Base-by-base conservation (phyloP, 2,329 filamentous ascomycete genomes). In the Phialophora expanda region DNA sequence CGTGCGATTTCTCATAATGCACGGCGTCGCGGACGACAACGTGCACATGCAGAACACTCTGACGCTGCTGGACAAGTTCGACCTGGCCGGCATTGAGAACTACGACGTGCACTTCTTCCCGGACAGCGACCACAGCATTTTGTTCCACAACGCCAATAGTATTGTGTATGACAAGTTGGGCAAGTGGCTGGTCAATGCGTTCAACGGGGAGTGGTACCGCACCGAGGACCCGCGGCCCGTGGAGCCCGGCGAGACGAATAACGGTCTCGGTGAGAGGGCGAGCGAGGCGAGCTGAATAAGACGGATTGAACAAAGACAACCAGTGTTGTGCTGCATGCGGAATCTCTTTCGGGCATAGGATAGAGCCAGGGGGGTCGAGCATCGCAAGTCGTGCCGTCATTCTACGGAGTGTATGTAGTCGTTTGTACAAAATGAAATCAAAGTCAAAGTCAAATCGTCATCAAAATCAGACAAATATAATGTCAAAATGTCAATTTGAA, bases 51-150 rank as follows among this genome's bases (percentile, higher is more conserved):
- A 99, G 78, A 98, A 96, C 78, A 93, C 93, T 0, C 85, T 98
- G 65, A 91, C 89, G 1, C 80, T 99, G 68, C 83, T 99, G 55
- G 96, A 99, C 77, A 89, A 89, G 73, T 83, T 99, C 53, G 92
- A 99, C 79, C 74, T 96, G 60, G 89, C 84, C 0, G 86, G 87
- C 12, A 86, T 97, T 3, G 89, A 94, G 77, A 99, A 99, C 75
- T 99, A 98, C 74, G 95, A 99, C 75, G 88, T 99, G 12, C 94
- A 98, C 77, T 88, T 98, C 63, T 99, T 97, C 79, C 95, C 95
- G 0, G 95, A 99, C 77, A 96, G 91, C 61, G 93, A 99, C 79
- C 95, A 99, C 78, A 87, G 90, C 67, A 99, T 99, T 67, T 92
- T 88, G 75, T 99, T 98, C 76, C 94, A 99, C 76, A 93, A 93